Base-by-base conservation (phyloP, 1,284 basidiomycete genomes). In the Naganishia sp. region DNA sequence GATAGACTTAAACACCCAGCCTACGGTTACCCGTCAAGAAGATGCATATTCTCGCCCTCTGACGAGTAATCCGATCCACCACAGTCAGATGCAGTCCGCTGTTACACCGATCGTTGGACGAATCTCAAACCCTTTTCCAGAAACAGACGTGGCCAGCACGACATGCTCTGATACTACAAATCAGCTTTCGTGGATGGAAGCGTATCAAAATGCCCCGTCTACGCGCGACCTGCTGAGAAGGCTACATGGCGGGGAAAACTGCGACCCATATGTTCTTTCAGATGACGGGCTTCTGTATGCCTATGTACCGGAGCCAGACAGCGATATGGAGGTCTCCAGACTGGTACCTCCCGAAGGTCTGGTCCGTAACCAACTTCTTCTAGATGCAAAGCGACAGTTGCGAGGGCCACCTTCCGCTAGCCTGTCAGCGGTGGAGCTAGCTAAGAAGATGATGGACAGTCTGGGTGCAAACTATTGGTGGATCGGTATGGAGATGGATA, bases 241-340 rank as follows among this genome's bases (percentile, higher is more conserved):
- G 21, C 54, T 31, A 28, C 36, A n/a, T 2, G 23, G 28, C 11
- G 63, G 36, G 21, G 9, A 64, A 15, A 31, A 43, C 6, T 31
- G 49, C 18, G 52, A 63, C 9, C 59, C 59, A 6, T 67, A 43
- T 31, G 44, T 63, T 2, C 53, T 67, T 10, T 67, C 65, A 6
- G 52, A 66, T 9, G 65, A 67, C 23, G 60, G 65, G 7, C 44
- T 67, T 6, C 33, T 67, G 2, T 67, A 67, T 36, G 54, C 36
- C 42, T 67, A 67, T 39, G 48, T 67, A 23, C 42, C 50, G 7
- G 65, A 63, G 25, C 42, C 42, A 18, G 42, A 48, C 6, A 53
- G 23, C 9, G 46, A 48, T 4, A 50, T 63, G 55, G 65, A 67
- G 31, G 52, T 61, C 23, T 57, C 65, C 6, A 53, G 65, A 31